A percentile compares a stretch with the other conserved stretches of the same genome.
phyloP scores from a whole-genome alignment of 441 rosid species.

The Eutrema salsugineum region DNA sequence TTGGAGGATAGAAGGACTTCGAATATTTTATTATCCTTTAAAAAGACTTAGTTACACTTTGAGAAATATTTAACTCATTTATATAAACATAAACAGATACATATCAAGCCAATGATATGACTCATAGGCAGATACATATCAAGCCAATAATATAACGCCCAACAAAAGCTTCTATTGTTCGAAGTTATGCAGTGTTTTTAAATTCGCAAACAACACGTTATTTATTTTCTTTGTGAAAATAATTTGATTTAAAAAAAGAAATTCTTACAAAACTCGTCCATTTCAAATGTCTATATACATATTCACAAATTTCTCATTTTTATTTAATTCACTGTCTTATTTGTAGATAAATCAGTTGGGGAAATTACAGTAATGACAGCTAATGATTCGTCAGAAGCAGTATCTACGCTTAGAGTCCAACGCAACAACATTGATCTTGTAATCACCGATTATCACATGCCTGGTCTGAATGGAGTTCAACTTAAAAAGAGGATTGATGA shows the following conservation, averaged over 20 bases:
- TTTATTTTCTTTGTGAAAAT: neutral
- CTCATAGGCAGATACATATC: too few relatives aligned
- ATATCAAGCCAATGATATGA: too few relatives aligned
- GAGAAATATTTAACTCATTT: too few relatives aligned
- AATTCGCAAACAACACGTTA: neutral
- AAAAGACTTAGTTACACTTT: too few relatives aligned
- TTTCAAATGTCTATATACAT: neutral
- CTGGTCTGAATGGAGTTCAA: constrained; percentile 1
- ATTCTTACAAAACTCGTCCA: neutral
- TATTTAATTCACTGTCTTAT: neutral
- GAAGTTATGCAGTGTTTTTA: neutral
- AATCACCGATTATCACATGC: constrained; percentile 7
- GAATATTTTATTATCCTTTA: too few relatives aligned
- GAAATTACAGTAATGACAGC: constrained; percentile 7
- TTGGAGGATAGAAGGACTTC: too few relatives aligned
- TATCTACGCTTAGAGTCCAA: neutral
- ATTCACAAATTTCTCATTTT: neutral
- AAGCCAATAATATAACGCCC: too few relatives aligned
- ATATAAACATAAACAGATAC: too few relatives aligned
- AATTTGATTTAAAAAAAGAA: neutral
- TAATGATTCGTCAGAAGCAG: constrained; percentile 3
- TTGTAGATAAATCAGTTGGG: neutral
- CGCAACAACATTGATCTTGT: constrained; percentile 14
- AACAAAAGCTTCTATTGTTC: too few relatives aligned
- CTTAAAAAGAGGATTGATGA: neutral